Evolutionary conservation across 352 stramenopile genomes (phyloP).

Genomic region (Pythium guiyangense): DNA sequence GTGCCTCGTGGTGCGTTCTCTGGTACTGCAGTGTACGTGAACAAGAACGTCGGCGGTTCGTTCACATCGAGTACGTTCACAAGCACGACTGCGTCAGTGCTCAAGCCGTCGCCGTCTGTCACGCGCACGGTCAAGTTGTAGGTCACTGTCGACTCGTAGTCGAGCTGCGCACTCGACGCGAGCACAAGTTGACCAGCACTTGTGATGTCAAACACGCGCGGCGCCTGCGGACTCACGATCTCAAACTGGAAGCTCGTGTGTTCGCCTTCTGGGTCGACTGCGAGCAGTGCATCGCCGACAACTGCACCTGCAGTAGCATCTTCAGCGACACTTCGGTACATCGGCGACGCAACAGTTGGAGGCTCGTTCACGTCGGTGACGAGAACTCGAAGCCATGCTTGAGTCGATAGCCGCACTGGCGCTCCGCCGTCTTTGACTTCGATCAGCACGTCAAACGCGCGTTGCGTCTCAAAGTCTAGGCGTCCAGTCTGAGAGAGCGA

Average conservation of each 20-base stretch:
- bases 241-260: constrained; percentile 5
- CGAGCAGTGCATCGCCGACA: background rate
- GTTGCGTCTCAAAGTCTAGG: constrained; percentile 7
- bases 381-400: constrained; percentile 4
- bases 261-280: constrained; percentile 2
- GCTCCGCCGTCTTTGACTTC: constrained; percentile 4
- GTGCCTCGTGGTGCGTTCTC: constrained; percentile 44
- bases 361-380: constrained; percentile 6
- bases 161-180: constrained; percentile 3
- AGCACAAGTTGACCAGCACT: constrained; percentile 4
- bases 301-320: background rate
- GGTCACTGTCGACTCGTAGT: constrained; percentile 10
- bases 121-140: constrained; percentile 19
- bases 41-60: constrained; percentile 19
- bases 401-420: background rate
- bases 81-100: constrained; percentile 5
- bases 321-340: constrained; percentile 5
- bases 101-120: constrained; percentile 19
- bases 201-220: constrained; percentile 7
- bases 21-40: constrained; percentile 13
- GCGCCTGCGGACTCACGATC: constrained; percentile 3
- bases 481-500: background rate
- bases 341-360: constrained; percentile 2
- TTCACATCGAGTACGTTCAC: constrained; percentile 27
- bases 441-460: constrained; percentile 4